Conservation (phyloP, 2,329 filamentous ascomycete genomes). For the Aspergillus sojae region DNA sequence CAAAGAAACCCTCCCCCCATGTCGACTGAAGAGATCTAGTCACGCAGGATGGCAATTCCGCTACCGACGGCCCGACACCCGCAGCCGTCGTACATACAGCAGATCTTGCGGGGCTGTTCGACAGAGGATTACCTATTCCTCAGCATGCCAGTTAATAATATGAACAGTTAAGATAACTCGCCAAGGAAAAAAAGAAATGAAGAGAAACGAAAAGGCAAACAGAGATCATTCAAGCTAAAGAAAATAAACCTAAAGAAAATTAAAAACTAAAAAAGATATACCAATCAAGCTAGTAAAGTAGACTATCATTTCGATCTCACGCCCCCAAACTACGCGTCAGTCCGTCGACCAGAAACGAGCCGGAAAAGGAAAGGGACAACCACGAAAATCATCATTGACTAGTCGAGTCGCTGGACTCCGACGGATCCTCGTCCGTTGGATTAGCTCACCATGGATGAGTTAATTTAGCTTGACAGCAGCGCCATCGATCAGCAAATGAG, state of each 20-base stretch:
- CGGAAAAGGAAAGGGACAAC: neutral
- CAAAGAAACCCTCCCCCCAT: neutral
- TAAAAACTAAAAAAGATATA: neutral
- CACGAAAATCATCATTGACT: neutral
- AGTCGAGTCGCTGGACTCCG: neutral
- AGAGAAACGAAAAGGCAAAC: neutral
- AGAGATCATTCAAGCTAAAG: too few relatives aligned
- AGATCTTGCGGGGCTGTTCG: conserved; percentile 25
- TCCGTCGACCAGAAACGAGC: neutral
- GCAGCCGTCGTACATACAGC: conserved; percentile 29
- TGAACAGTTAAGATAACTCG: neutral
- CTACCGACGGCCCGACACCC: conserved; percentile 30
- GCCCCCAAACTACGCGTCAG: neutral
- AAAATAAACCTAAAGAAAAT: neutral
- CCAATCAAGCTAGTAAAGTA: neutral
- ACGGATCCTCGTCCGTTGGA: neutral
- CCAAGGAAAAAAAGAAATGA: neutral
- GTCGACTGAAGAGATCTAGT: conserved; percentile 5
- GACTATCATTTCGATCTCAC: neutral
- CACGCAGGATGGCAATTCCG: conserved; percentile 19
- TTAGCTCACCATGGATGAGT: neutral
- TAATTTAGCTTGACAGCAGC: neutral
- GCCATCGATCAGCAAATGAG: neutral
- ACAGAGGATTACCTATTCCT: neutral
- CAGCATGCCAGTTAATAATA: conserved; percentile 7